Percentiles rank a stretch among this genome's conserved stretches.
Conservation (phyloP, 345 rosid species). For the Arabis hirsuta region DNA sequence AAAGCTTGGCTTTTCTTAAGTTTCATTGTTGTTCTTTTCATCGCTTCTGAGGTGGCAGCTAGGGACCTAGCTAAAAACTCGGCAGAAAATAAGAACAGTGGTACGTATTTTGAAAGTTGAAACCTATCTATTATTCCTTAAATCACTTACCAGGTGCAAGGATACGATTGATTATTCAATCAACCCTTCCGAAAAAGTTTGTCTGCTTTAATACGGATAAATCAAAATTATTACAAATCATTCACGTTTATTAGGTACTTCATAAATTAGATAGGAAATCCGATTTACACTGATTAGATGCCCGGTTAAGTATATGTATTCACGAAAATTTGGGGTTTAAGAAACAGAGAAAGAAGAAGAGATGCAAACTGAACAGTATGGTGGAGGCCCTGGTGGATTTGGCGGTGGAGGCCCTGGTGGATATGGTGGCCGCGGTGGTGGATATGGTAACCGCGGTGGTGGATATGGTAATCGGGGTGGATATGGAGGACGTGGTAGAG, state of each 20-base stretch:
- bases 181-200: not conserved
- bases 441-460: not conserved
- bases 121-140: not conserved
- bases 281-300: not conserved
- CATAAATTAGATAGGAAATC: not conserved
- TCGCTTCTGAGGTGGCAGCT: constrained; percentile 35
- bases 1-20: constrained; percentile 34
- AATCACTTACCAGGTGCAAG: not conserved
- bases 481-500: constrained; percentile 27
- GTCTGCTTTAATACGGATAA: not conserved
- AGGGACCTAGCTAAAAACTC: constrained; percentile 29
- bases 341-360: constrained; percentile 3
- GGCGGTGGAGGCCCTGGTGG: constrained; percentile 7
- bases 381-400: constrained; percentile 16
- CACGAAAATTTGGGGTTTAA: not conserved
- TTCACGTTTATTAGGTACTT: not conserved
- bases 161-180: not conserved
- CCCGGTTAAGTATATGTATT: not conserved
- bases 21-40: constrained; percentile 28
- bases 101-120: not conserved
- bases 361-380: constrained; percentile 24
- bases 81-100: not conserved
- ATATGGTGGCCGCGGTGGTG: constrained; percentile 9
- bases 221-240: not conserved
- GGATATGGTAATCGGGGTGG: constrained; percentile 6